Evolutionary conservation across 352 stramenopile species (phyloP), one percentile per base, ranked within the genome.

Genomic region (Globisporangium takayamanum): DNA sequence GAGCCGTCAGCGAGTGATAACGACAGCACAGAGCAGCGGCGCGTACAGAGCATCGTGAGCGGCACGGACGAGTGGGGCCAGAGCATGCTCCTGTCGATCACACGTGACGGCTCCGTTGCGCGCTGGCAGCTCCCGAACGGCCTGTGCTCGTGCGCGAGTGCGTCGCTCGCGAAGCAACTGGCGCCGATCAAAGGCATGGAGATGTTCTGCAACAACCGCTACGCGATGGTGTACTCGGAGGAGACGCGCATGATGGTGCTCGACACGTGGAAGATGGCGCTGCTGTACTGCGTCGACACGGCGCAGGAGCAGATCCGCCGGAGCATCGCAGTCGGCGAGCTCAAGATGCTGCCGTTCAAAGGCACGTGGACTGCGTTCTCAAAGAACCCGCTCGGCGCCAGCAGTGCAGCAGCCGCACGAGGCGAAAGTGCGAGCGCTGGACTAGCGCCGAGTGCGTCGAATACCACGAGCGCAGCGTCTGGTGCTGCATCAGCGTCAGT

Each of bases 1-100:
- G 28, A 33, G 20, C 4, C 5, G 30, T 14, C 52, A 39, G 16
- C 7, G 3, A 5, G 47, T 20, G 18, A 41, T 33, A 6, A 22
- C 28, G 12, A 20, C 30, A 14, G 41, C 30, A 2, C 25, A 37
- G 37, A 57, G 28, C 55, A 36, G 39, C 1, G 25, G 46, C 10
- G 45, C 45, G 63, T 92, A 1, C 78, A 87, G 42, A 72, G 78
- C 0, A 73, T 92, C 26, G 65, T 82, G 5, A 92, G 70, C 28
- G 81, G 80, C 1, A 84, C 74, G n/a, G 78, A 92, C 53, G 80
- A 90, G 57, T 92, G 77, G 77, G 83, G 81, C 2, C 80, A 92
- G 47, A 84, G 72, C 60, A 87, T 77, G n/a, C 62, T 91, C 28
- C 58, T 92, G 0, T 80, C 83, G 0, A 67, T 88, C 18, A 80